These are phyloP conservation scores for Aspergillus aculeatinus DNA, from an alignment of 2,329 filamentous ascomycete genomes.

Conservation along the genomic window DNA sequence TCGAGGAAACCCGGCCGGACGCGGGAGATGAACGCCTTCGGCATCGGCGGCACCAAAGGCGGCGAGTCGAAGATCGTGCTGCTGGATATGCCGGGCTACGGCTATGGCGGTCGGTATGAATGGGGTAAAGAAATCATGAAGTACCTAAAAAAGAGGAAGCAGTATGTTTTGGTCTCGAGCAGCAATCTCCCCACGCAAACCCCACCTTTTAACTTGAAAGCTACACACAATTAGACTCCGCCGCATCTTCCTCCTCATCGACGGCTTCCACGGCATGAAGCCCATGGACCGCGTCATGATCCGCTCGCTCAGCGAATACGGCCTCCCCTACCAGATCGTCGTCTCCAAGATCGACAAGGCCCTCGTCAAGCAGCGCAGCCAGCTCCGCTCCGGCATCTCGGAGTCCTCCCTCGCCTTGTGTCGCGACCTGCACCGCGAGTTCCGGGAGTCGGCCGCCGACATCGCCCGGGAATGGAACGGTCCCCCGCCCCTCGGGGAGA, in stretches of 20 bases:
- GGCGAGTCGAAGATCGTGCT: constrained; percentile 55
- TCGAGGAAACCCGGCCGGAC: constrained; percentile 63
- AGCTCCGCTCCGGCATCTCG: constrained; percentile 33
- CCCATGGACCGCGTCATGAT: constrained; percentile 59
- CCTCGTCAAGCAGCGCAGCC: constrained; percentile 37
- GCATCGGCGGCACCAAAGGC: constrained; percentile 52
- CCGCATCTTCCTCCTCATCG: constrained; percentile 64
- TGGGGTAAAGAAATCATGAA: constrained; percentile 70
- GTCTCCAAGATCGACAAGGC: constrained; percentile 66
- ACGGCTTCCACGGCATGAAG: constrained; percentile 64
- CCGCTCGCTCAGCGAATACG: constrained; percentile 54
- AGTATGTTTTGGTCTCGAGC: constrained; percentile 43
- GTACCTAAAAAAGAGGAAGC: constrained; percentile 61
- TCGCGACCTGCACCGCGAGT: constrained; percentile 37
- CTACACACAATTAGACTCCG: constrained; percentile 45
- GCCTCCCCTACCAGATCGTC: constrained; percentile 64
- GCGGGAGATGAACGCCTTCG: constrained; percentile 65
- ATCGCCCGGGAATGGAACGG: constrained; percentile 41
- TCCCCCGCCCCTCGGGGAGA: constrained; percentile 54
- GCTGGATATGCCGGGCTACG: constrained; percentile 72
- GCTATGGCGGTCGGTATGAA: constrained; percentile 58
- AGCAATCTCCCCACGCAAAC: background rate
- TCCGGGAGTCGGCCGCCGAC: constrained; percentile 44
- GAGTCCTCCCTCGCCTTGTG: constrained; percentile 34
- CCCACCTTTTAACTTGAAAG: background rate